Percentiles rank a stretch among this genome's conserved stretches.
Conservation (phyloP, 2,329 filamentous ascomycete genomes). For the Venturiaceae sp. region DNA sequence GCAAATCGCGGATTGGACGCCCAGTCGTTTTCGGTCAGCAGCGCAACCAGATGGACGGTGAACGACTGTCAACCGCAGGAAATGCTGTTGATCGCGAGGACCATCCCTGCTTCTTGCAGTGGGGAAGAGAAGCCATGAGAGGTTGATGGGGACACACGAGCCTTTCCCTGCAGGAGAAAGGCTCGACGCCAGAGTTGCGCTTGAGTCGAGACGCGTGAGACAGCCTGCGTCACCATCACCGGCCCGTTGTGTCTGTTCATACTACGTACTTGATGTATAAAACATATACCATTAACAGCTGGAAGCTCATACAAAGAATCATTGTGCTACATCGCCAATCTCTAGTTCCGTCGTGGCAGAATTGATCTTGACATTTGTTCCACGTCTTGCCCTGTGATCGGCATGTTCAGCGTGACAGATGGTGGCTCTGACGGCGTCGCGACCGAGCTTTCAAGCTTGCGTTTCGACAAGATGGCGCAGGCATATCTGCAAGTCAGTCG, state of each 20-base stretch:
- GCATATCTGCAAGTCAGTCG: neutral
- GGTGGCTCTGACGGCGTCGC: neutral
- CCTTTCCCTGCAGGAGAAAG: conserved; percentile 7
- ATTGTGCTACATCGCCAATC: neutral
- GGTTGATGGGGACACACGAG: conserved; percentile 3
- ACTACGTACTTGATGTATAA: neutral
- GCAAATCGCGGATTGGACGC: neutral
- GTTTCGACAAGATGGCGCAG: neutral
- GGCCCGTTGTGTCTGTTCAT: neutral
- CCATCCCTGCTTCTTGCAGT: conserved; percentile 1
- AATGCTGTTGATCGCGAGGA: neutral
- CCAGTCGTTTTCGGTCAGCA: neutral
- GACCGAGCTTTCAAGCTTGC: neutral
- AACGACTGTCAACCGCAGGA: conserved; percentile 8
- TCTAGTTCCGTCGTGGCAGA: neutral
- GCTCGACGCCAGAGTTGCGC: neutral
- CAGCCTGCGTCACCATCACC: conserved; percentile 6
- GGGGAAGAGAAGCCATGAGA: neutral
- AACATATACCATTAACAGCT: neutral
- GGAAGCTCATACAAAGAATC: neutral
- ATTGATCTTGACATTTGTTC: neutral
- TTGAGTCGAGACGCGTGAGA: conserved; percentile 6
- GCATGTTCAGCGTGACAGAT: neutral
- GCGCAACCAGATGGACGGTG: conserved; percentile 2
- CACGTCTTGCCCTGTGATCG: neutral